Base-by-base conservation (phyloP, 2,329 filamentous ascomycete species). In the Pseudogymnoascus sp. region DNA sequence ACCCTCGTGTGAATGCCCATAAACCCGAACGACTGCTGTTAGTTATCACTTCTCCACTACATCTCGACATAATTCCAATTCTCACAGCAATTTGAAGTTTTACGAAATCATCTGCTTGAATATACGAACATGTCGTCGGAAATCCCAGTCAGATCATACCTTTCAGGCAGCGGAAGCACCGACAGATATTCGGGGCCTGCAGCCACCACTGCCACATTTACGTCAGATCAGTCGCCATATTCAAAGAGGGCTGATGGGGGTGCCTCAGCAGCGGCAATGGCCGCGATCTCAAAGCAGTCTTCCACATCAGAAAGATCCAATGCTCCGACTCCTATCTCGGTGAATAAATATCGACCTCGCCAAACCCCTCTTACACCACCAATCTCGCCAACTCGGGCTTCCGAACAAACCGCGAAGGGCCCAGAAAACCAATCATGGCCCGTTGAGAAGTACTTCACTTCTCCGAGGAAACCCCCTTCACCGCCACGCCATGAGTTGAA, bases 111-210 rank as follows among this genome's bases (percentile, higher is more conserved):
- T 33, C 28, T 33, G 47, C 47, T 54, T 54, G 47, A 54, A 33
- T 33, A 54, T 33, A 54, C 47, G 47, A 54, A 54, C 25, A 54
- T 54, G 47, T 54, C 47, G 47, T 54, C 47, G 7, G 47, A 54
- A 54, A 54, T 54, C n/a, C 47, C 47, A 54, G 47, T 54, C 47
- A 54, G 47, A 20, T 54, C 47, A 28, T 54, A 54, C 47, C 47
- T 54, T 33, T 54, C 47, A 18, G 47, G 47, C 9, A 54, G 11
- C 47, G 47, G 47, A 9, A 54, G 11, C 47, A 33, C 28, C 28
- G 18, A 20, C 47, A 54, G 28, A 33, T 54, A 54, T 54, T 20
- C 47, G 28, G 25, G 14, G 47, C 30, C 47, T 33, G 6, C n/a
- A 33, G 18, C 47, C 9, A 18, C 33, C 28, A 33, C 47, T 33